Evolutionary conservation across 495 filamentous ascomycete species (phyloP), one percentile per base, ranked within the genome.

Genomic region (Annulohypoxylon nitens): DNA sequence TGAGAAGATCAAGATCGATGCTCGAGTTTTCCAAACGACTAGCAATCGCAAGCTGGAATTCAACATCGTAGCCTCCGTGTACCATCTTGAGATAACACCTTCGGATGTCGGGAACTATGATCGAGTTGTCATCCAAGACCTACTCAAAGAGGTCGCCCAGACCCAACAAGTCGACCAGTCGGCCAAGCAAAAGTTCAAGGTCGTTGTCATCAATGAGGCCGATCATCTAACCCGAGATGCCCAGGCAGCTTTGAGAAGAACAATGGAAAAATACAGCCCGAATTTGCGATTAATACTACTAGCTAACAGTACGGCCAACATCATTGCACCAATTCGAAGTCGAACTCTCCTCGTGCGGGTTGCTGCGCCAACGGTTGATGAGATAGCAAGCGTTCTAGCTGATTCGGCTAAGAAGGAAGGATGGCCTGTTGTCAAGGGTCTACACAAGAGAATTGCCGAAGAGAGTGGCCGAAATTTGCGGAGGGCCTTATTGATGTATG

Each of bases 161-260:
- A 99, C 96, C 26, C 97, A 98, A 81, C 97, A 98, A 81, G 97
- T 99, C 12, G 96, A 99, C 79, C 86, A 93, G 64, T 81, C 88
- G 6, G 96, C 97, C 30, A 92, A 90, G 78, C 96, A 99, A 79
- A 87, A 90, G 50, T 99, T 99, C 85, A 99, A 99, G 83, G 93
- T 99, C 11, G 97, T 99, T 2, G 94, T 99, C 39, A 97, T 99
- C 85, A 99, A 99, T 76, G 96, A 99, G 83, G 96, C 96, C n/a
- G 97, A 99, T 75, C 92, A 97, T 75, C 84, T 99, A 54, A 97
- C 92, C 0, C 83, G 96, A 47, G 96, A 99, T 87, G 96, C 96
- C 6, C 96, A 99, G 82, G 97, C 97, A 0, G 96, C 96, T 58
- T 85, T 99, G 78, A 88, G 96, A 78, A 86, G 96, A 64, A 99